phyloP scores from a whole-genome alignment of 225 moss, liverwort and hornwort genomes.

The Pseudisothecium myosuroides region DNA sequence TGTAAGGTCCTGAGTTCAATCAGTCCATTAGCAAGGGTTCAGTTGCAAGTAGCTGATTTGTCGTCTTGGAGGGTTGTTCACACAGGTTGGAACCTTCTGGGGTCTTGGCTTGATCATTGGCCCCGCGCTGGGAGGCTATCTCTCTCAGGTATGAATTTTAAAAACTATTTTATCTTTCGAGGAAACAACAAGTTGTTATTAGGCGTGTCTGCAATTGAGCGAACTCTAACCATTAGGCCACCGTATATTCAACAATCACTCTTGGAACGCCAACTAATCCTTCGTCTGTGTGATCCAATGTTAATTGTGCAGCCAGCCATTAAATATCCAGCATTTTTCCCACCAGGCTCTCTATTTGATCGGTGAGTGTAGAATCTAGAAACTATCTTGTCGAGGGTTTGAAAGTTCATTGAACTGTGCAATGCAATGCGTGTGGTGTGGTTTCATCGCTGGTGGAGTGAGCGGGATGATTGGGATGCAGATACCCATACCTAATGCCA shows the following conservation, averaged over 20 bases:
- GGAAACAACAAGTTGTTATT: background rate
- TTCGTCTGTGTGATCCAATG: background rate
- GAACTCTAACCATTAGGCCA: background rate
- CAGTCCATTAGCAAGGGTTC: background rate
- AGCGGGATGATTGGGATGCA: background rate
- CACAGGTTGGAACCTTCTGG: constrained; percentile 57
- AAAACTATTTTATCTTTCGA: background rate
- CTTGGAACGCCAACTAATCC: background rate
- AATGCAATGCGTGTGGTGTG: background rate
- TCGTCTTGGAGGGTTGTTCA: background rate
- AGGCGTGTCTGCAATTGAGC: background rate
- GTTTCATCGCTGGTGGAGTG: background rate
- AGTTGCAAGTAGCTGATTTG: background rate
- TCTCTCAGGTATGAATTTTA: constrained; percentile 29
- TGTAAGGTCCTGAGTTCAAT: background rate
- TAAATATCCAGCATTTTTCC: constrained; percentile 6
- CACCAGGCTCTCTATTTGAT: constrained; percentile 16
- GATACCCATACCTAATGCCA: constrained; percentile 21
- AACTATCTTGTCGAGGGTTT: background rate
- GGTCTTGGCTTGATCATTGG: constrained; percentile 60
- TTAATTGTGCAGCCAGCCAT: constrained; percentile 15
- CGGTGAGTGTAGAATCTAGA: background rate
- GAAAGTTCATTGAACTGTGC: background rate
- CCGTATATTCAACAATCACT: background rate
- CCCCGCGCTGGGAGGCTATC: constrained; percentile 60